phyloP scores from a whole-genome alignment of 1,139 yeast genomes.

The Candida albicans region DNA sequence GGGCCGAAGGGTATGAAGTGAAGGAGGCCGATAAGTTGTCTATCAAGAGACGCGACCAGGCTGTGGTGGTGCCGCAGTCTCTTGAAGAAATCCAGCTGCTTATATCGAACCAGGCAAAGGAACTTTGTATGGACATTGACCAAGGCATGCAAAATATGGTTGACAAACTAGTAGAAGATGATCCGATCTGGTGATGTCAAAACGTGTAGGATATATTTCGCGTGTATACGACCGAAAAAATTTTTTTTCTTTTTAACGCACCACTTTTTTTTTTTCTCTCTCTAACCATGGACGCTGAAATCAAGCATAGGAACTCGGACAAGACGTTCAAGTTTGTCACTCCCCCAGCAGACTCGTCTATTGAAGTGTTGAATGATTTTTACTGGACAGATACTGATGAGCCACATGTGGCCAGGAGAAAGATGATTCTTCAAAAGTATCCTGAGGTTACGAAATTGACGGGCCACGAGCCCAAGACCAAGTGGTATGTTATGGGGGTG shows the following conservation, averaged over 20 bases:
- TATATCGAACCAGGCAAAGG: conserved; percentile 25
- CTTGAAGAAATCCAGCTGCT: conserved; percentile 34
- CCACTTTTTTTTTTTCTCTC: not conserved
- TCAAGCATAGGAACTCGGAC: conserved; percentile 37
- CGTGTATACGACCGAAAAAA: no score
- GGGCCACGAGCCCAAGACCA: conserved; percentile 86
- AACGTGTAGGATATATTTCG: no score
- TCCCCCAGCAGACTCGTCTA: conserved; percentile 46
- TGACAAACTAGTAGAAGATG: conserved; percentile 16
- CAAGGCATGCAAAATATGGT: conserved; percentile 20
- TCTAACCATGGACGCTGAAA: conserved; percentile 18
- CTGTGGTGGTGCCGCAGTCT: conserved; percentile 16
- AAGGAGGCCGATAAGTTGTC: conserved; percentile 1
- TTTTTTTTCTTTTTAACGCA: no score
- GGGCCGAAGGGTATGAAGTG: conserved; percentile 4
- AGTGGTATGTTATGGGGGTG: conserved; percentile 67
- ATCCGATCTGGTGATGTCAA: not conserved
- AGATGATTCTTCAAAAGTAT: conserved; percentile 66
- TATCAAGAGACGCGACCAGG: conserved; percentile 3
- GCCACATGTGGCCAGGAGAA: conserved; percentile 77
- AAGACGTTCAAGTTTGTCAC: conserved; percentile 38
- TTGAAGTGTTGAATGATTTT: conserved; percentile 55
- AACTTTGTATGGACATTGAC: conserved; percentile 8
- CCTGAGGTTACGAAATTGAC: conserved; percentile 80
- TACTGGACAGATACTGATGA: conserved; percentile 84